Evolutionary conservation across 1,284 basidiomycete species (phyloP).

Genomic region (Boletus smithii): DNA sequence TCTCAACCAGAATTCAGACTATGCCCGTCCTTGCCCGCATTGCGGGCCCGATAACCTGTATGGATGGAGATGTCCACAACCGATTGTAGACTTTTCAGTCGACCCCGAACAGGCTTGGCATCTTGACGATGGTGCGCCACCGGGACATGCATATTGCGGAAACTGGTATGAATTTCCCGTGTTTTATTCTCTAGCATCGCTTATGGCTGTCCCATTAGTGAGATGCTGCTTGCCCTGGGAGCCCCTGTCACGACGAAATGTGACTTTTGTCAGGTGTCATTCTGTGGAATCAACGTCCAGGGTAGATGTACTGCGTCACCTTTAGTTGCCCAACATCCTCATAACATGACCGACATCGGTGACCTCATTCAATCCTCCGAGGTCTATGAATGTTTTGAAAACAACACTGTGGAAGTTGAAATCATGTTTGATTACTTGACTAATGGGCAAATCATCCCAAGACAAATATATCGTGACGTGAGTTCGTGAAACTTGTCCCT

Average conservation of each 20-base stretch:
- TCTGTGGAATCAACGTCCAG: constrained; percentile 72
- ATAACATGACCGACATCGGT: constrained; percentile 58
- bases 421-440: constrained; percentile 74
- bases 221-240: constrained; percentile 62
- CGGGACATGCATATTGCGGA: constrained; percentile 71
- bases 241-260: constrained; percentile 75
- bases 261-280: constrained; percentile 72
- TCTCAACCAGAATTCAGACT: constrained; percentile 57
- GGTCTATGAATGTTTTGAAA: constrained; percentile 72
- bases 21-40: constrained; percentile 70
- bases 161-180: constrained; percentile 53
- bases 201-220: constrained; percentile 42
- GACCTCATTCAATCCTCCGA: constrained; percentile 71
- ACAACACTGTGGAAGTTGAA: constrained; percentile 73
- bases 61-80: constrained; percentile 71
- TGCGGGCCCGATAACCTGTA: constrained; percentile 61
- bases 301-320: constrained; percentile 63
- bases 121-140: constrained; percentile 66
- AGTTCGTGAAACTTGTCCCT: constrained; percentile 13
- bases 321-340: constrained; percentile 59
- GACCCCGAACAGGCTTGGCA: constrained; percentile 69
- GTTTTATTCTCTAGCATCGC: background rate
- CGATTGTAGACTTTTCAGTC: constrained; percentile 61
- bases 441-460: constrained; percentile 54
- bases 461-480: constrained; percentile 72